Conservation (phyloP, 2,329 filamentous ascomycete genomes). For the Aureobasidium sp. region DNA sequence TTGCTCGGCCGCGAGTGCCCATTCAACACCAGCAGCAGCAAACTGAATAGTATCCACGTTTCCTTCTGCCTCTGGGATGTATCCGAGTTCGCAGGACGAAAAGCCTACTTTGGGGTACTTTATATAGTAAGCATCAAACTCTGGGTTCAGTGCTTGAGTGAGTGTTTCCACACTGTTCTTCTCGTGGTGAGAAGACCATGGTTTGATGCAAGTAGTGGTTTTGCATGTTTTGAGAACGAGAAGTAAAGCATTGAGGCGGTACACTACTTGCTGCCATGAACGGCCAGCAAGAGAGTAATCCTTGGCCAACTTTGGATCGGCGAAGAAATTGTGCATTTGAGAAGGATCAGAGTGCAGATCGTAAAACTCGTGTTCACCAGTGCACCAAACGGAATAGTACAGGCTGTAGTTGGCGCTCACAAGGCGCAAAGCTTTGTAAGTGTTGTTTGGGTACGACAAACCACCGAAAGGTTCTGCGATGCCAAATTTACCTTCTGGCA, state of each 20-base stretch:
- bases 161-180: constrained; percentile 23
- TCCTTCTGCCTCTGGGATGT: constrained; percentile 13
- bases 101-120: constrained; percentile 39
- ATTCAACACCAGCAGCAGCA: not conserved
- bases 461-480: constrained; percentile 17
- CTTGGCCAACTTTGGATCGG: not conserved
- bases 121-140: constrained; percentile 28
- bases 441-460: constrained; percentile 20
- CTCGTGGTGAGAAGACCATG: constrained; percentile 27
- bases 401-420: constrained; percentile 43
- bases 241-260: constrained; percentile 27
- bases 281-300: not conserved
- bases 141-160: constrained; percentile 21
- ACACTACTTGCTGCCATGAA: constrained; percentile 2
- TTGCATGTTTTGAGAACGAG: constrained; percentile 30
- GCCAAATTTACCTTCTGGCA: constrained; percentile 28
- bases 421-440: constrained; percentile 28
- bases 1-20: not conserved
- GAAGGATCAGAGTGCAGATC: constrained; percentile 30
- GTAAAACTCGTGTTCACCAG: constrained; percentile 59
- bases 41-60: not conserved
- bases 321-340: constrained; percentile 19
- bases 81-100: constrained; percentile 13
- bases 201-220: constrained; percentile 22
- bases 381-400: constrained; percentile 64